Evolutionary conservation across 352 stramenopile species (phyloP), one percentile per base, ranked within the genome.

Genomic region (Phytophthora pinifolia): DNA sequence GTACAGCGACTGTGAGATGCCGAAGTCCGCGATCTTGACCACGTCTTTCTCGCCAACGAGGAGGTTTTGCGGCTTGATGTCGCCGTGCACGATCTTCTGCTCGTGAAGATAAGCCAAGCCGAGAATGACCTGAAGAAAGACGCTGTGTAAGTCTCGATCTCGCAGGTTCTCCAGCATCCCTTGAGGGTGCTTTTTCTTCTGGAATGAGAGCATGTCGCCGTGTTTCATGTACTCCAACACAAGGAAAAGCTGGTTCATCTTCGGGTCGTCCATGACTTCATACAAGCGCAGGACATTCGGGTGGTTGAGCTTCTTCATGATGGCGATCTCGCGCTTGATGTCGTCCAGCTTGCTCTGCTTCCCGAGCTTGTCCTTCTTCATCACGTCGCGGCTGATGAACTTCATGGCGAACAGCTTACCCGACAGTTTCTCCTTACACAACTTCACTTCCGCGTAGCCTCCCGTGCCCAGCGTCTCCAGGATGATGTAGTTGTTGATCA

Each of bases 241-340:
- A 57, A 99, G 87, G 49, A 98, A 98, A 1, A 98, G 70, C 35
- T 94, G 94, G 70, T 98, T 94, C 52, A 92, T 90, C 36, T 93
- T 92, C 4, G 91, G 83, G 45, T 96, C 94, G 65, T 98, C 95
- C 76, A 99, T 98, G 12, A 98, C 96, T 71, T 99, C 94, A 58
- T 95, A 96, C 15, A 99, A 62, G 14, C 79, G 69, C 7, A 98
- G 65, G 0, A 98, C 75, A 50, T 98, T 98, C 3, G 94, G 94
- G 70, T 99, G 96, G 25, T 88, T 84, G 9, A 99, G 69, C 52
- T 98, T 97, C 70, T 99, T 99, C 96, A 99, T 99, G 38, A 98
- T 94, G 4, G 92, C 95, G 66, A 99, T 98, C 64, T 99, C 96
- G 36, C 86, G 80, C 72, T 98, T 90, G 65, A 90, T 92, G 47